These are phyloP conservation scores for Brettanomyces bruxellensis DNA, from an alignment of 805 yeast species.

Conservation along the genomic window DNA sequence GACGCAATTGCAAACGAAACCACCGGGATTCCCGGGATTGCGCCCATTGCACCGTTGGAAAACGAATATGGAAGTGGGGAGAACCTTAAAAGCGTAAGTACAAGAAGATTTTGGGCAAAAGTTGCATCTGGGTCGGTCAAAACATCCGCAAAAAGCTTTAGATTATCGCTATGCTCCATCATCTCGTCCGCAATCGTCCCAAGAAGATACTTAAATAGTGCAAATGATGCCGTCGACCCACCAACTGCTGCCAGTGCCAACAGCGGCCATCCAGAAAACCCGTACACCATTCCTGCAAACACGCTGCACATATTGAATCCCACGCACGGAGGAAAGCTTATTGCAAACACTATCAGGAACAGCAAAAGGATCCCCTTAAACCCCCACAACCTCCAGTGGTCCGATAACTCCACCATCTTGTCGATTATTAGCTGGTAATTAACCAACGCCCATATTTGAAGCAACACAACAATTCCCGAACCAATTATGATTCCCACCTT, in stretches of 20 bases:
- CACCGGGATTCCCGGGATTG: conserved; percentile 67
- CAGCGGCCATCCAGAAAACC: conserved; percentile 77
- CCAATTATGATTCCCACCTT: conserved; percentile 4
- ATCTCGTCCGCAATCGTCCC: conserved; percentile 49
- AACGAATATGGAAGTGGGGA: conserved; percentile 93
- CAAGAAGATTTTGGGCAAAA: conserved; percentile 47
- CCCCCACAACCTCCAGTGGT: conserved; percentile 28
- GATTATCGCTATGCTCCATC: conserved; percentile 50
- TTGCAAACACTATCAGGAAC: conserved; percentile 45
- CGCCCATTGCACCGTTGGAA: conserved; percentile 86
- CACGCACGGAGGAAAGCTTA: conserved; percentile 84
- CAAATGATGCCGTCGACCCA: conserved; percentile 73
- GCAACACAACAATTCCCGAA: conserved; percentile 1
- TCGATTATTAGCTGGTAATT: conserved; percentile 30
- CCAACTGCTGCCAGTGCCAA: conserved; percentile 57
- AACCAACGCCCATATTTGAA: conserved; percentile 16
- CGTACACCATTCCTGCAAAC: conserved; percentile 74
- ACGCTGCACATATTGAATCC: conserved; percentile 71
- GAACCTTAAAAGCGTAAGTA: conserved; percentile 65
- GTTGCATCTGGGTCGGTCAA: conserved; percentile 41
- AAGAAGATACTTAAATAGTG: conserved; percentile 54
- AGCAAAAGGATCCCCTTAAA: conserved; percentile 29
- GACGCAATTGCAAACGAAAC: conserved; percentile 63
- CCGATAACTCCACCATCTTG: conserved; percentile 33
- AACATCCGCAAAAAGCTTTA: conserved; percentile 68